Percentiles rank a stretch among this genome's conserved stretches.
Conservation (phyloP, 805 yeast genomes). For the Ogataea paraovalis region DNA sequence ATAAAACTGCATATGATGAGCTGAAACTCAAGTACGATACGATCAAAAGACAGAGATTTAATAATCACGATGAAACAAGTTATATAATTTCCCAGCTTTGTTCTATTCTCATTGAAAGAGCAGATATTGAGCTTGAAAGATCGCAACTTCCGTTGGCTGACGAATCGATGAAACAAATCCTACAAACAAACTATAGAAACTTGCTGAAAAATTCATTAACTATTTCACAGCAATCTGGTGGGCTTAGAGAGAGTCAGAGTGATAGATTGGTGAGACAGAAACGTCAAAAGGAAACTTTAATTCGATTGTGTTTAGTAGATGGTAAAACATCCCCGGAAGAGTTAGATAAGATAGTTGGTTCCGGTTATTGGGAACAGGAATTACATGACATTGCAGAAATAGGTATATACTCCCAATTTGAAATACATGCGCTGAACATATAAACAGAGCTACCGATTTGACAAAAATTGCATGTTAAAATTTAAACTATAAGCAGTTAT, state of each 20-base stretch:
- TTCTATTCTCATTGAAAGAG: constrained; percentile 43
- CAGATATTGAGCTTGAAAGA: constrained; percentile 51
- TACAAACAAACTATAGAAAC: constrained; percentile 38
- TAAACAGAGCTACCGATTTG: background rate
- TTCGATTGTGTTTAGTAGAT: constrained; percentile 44
- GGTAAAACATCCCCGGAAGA: constrained; percentile 29
- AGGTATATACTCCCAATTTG: constrained; percentile 13
- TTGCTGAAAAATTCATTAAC: constrained; percentile 44
- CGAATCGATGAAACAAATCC: constrained; percentile 29
- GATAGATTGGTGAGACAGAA: constrained; percentile 42
- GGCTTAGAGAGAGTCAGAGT: constrained; percentile 42
- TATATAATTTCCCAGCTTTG: constrained; percentile 33
- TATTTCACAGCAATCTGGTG: constrained; percentile 44
- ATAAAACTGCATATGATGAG: constrained; percentile 38
- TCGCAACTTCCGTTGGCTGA: constrained; percentile 32
- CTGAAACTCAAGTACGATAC: constrained; percentile 24
- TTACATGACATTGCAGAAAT: constrained; percentile 22
- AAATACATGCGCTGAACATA: background rate
- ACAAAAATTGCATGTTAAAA: background rate
- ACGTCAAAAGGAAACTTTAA: constrained; percentile 40
- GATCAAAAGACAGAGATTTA: constrained; percentile 9
- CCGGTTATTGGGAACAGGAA: constrained; percentile 27
- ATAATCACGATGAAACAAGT: constrained; percentile 21
- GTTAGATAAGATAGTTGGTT: constrained; percentile 25
- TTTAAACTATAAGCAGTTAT: background rate